These are phyloP conservation scores for Lactarius hatsudake DNA, from an alignment of 768 basidiomycete species.

Conservation along the genomic window DNA sequence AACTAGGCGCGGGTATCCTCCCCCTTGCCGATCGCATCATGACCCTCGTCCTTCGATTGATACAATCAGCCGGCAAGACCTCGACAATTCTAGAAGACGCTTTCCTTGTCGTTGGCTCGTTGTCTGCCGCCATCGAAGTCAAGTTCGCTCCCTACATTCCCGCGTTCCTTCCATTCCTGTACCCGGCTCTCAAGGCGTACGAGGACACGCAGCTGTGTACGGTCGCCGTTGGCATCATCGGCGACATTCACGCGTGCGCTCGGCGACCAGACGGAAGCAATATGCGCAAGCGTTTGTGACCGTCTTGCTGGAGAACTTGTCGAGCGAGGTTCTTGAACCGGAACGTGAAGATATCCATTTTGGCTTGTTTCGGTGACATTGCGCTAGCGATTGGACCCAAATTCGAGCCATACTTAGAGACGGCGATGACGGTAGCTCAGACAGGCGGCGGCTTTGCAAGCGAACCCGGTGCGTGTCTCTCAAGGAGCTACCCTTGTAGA, in stretches of 20 bases:
- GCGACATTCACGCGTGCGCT: constrained; percentile 95
- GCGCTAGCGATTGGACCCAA: constrained; percentile 84
- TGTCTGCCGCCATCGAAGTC: constrained; percentile 67
- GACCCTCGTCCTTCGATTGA: constrained; percentile 83
- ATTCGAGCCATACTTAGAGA: constrained; percentile 87
- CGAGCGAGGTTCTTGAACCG: constrained; percentile 90
- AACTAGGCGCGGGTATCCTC: constrained; percentile 76
- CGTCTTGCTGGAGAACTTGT: constrained; percentile 85
- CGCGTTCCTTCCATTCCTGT: constrained; percentile 83
- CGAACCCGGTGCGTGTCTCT: constrained; percentile 67
- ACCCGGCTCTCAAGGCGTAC: constrained; percentile 84
- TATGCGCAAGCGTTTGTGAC: constrained; percentile 91
- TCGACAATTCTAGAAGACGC: constrained; percentile 96
- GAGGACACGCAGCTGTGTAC: constrained; percentile 96
- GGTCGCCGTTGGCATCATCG: constrained; percentile 93
- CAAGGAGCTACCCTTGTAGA: not conserved
- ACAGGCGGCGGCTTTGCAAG: constrained; percentile 86
- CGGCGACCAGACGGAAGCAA: constrained; percentile 74
- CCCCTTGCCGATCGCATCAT: constrained; percentile 93
- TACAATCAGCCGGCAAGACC: constrained; percentile 84
- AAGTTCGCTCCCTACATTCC: constrained; percentile 80
- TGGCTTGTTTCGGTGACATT: constrained; percentile 95
- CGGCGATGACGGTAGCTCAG: constrained; percentile 87
- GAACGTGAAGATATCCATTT: constrained; percentile 94
- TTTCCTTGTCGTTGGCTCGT: constrained; percentile 87